phyloP scores from a whole-genome alignment of 2,329 filamentous ascomycete species.

The Coniochaeta sp. region DNA sequence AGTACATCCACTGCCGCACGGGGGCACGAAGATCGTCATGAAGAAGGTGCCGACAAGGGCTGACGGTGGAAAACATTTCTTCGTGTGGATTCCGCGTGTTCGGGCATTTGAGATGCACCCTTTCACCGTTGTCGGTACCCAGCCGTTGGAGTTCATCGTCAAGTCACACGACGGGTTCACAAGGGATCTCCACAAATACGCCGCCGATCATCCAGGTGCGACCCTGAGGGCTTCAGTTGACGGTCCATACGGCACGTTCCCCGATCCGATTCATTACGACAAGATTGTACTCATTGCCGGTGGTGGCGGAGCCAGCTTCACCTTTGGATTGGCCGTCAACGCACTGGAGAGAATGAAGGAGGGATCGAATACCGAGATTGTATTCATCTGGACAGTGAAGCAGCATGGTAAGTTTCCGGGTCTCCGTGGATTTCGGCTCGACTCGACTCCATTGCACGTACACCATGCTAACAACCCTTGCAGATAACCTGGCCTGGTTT shows the following conservation, averaged over 20 bases:
- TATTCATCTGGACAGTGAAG: conserved; percentile 42
- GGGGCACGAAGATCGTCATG: conserved; percentile 47
- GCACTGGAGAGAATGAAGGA: conserved; percentile 34
- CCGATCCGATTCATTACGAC: conserved; percentile 43
- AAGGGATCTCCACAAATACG: conserved; percentile 43
- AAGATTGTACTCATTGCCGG: conserved; percentile 53
- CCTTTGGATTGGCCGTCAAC: conserved; percentile 39
- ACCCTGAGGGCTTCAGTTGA: conserved; percentile 46
- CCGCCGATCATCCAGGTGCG: conserved; percentile 38
- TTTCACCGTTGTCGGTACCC: conserved; percentile 50
- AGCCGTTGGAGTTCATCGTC: conserved; percentile 51
- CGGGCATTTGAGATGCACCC: conserved; percentile 53
- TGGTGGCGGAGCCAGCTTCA: conserved; percentile 55
- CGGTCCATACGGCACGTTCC: conserved; percentile 51
- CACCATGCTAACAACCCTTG: neutral
- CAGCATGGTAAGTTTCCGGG: conserved; percentile 31
- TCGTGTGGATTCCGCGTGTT: conserved; percentile 55
- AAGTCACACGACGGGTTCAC: conserved; percentile 54
- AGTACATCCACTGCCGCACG: conserved; percentile 44
- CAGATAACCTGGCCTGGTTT: conserved; percentile 29
- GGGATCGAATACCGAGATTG: conserved; percentile 28
- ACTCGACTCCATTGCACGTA: too few relatives aligned
- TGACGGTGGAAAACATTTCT: conserved; percentile 52
- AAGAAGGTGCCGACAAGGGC: conserved; percentile 38
- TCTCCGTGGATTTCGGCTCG: neutral